phyloP scores from a whole-genome alignment of 2,329 filamentous ascomycete genomes.

The Teratosphaeria zuluensis region DNA sequence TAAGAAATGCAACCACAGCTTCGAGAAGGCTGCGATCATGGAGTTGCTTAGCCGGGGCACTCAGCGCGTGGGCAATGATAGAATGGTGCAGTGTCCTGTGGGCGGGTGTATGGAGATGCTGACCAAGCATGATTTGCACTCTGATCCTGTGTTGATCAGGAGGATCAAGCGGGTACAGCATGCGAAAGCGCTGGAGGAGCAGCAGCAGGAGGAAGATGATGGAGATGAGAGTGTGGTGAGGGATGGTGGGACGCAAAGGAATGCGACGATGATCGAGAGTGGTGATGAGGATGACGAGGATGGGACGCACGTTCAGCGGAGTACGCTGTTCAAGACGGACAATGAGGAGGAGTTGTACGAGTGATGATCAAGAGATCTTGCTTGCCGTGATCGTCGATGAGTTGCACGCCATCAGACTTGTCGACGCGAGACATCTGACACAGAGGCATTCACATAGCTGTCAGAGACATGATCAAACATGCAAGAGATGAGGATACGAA shows the following conservation, averaged over 20 bases:
- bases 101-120: conserved; percentile 52
- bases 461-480: too few relatives aligned
- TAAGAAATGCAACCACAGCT: conserved; percentile 59
- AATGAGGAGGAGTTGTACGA: background rate
- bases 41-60: conserved; percentile 35
- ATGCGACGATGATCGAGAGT: conserved; percentile 21
- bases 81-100: conserved; percentile 50
- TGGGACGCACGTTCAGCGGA: background rate
- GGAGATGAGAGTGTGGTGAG: conserved; percentile 3
- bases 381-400: background rate
- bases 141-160: conserved; percentile 48
- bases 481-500: too few relatives aligned
- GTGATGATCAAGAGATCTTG: background rate
- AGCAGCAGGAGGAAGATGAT: conserved; percentile 32
- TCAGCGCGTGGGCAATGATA: conserved; percentile 9
- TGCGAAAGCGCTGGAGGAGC: conserved; percentile 34
- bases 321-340: background rate
- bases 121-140: conserved; percentile 43
- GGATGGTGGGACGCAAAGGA: conserved; percentile 15
- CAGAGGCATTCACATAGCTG: too few relatives aligned
- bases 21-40: conserved; percentile 56
- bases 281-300: conserved; percentile 10
- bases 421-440: too few relatives aligned
- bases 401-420: background rate
- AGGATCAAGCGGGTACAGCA: conserved; percentile 48